Evolutionary conservation across 2,329 filamentous ascomycete species (phyloP).

Genomic region (Sporothrix globosa): DNA sequence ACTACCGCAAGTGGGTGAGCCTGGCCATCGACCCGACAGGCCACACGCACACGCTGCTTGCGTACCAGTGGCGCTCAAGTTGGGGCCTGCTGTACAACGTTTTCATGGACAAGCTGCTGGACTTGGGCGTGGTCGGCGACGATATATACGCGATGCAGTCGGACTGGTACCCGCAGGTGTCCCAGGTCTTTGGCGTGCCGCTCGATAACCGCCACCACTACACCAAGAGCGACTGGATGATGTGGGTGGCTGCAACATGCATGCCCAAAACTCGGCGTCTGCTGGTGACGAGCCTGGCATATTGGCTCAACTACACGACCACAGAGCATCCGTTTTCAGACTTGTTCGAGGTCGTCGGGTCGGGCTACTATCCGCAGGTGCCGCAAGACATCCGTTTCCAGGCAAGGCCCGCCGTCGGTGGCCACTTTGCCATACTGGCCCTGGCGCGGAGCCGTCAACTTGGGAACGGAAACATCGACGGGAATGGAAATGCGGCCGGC

Average conservation of each 20-base stretch:
- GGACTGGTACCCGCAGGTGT: slow-evolving; percentile 51
- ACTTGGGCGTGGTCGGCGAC: slow-evolving; percentile 64
- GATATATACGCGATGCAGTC: slow-evolving; percentile 43
- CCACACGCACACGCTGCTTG: slow-evolving; percentile 68
- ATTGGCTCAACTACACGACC: slow-evolving; percentile 70
- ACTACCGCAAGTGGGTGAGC: slow-evolving; percentile 24
- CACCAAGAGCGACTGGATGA: slow-evolving; percentile 75
- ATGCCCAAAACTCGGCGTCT: slow-evolving; percentile 58
- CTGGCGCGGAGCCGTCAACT: slow-evolving; percentile 42
- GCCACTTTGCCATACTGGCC: slow-evolving; percentile 70
- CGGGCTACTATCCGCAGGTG: slow-evolving; percentile 56
- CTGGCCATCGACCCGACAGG: slow-evolving; percentile 67
- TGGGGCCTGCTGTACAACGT: slow-evolving; percentile 70
- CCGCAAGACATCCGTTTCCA: slow-evolving; percentile 63
- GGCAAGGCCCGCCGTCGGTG: slow-evolving; percentile 72
- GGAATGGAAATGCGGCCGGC: background rate
- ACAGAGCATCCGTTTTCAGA: slow-evolving; percentile 69
- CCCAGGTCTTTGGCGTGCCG: slow-evolving; percentile 71
- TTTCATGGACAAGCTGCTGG: slow-evolving; percentile 64
- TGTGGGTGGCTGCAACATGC: slow-evolving; percentile 70
- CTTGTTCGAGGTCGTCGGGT: slow-evolving; percentile 66
- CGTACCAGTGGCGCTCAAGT: slow-evolving; percentile 70
- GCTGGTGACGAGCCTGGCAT: slow-evolving; percentile 65
- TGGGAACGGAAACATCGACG: background rate
- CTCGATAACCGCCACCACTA: slow-evolving; percentile 71